Conservation (phyloP, 2,329 filamentous ascomycete genomes). For the Sporothrix curviconia region DNA sequence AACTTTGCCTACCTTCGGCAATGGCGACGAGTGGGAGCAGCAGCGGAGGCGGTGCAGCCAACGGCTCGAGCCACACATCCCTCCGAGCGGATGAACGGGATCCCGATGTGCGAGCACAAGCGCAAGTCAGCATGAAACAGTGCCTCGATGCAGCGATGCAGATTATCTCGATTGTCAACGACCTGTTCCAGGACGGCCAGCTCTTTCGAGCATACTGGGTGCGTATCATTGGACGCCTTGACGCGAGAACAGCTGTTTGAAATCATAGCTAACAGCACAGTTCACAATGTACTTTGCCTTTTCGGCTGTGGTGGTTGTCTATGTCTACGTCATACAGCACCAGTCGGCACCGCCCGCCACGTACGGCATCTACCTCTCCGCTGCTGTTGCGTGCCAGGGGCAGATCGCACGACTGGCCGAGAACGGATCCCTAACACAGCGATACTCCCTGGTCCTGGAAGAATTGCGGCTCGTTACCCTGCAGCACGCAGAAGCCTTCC, state of each 20-base stretch:
- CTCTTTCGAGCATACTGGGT: slow-evolving; percentile 12
- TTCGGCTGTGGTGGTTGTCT: slow-evolving; percentile 38
- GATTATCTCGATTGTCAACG: slow-evolving; percentile 33
- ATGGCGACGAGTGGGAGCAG: background rate
- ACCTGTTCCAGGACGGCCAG: slow-evolving; percentile 22
- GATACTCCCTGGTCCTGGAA: slow-evolving; percentile 19
- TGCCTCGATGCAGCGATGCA: slow-evolving; percentile 36
- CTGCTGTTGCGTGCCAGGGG: slow-evolving; percentile 34
- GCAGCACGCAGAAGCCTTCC: background rate
- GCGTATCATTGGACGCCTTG: background rate
- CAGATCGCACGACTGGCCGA: slow-evolving; percentile 33
- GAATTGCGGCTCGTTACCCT: slow-evolving; percentile 10
- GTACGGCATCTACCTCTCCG: slow-evolving; percentile 28
- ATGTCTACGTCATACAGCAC: slow-evolving; percentile 38
- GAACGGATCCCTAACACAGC: slow-evolving; percentile 32
- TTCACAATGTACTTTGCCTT: slow-evolving; percentile 39
- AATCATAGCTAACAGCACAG: slow-evolving; percentile 16
- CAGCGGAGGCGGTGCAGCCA: background rate
- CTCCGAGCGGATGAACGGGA: background rate
- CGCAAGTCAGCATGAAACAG: slow-evolving; percentile 5
- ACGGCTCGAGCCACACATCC: background rate
- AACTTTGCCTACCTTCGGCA: slow-evolving; percentile 25
- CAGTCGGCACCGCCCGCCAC: slow-evolving; percentile 23
- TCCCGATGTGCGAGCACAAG: slow-evolving; percentile 2
- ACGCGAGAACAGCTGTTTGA: background rate